These are phyloP conservation scores for Russula brevipes DNA, from an alignment of 768 basidiomycete genomes.

Conservation along the genomic window DNA sequence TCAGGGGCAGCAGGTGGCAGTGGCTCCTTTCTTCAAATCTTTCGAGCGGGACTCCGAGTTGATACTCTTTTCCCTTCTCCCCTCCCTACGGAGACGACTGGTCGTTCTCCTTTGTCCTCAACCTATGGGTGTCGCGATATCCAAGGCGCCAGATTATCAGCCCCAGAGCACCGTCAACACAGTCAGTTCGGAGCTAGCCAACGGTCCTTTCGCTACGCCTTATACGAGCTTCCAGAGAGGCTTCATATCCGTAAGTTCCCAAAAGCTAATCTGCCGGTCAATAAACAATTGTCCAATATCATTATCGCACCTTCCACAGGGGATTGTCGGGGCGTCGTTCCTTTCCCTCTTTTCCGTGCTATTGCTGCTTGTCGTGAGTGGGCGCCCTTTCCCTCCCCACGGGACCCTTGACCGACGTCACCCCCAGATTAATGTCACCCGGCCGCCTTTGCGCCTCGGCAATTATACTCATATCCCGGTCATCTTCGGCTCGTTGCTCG, in stretches of 20 bases:
- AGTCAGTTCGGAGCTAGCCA: neutral
- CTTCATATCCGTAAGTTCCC: slow-evolving; percentile 16
- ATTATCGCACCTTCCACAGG: slow-evolving; percentile 16
- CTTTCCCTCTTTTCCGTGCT: slow-evolving; percentile 31
- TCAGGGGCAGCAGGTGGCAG: too few relatives aligned
- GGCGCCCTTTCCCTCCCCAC: too few relatives aligned
- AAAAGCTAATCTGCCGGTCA: neutral
- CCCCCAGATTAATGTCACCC: slow-evolving; percentile 23
- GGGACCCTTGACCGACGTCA: neutral
- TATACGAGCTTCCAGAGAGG: slow-evolving; percentile 1
- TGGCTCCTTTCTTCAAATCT: too few relatives aligned
- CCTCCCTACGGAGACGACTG: neutral
- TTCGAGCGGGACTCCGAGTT: neutral
- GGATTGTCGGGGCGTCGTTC: slow-evolving; percentile 28
- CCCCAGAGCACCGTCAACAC: neutral
- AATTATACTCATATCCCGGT: slow-evolving; percentile 30
- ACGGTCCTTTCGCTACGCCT: neutral
- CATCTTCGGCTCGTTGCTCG: slow-evolving; percentile 32
- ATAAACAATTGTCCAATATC: neutral
- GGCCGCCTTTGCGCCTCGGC: slow-evolving; percentile 21
- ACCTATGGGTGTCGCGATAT: neutral
- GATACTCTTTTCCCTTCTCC: too few relatives aligned
- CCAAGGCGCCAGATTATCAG: neutral
- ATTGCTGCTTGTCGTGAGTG: slow-evolving; percentile 25
- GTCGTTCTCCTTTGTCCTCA: neutral